Conservation (phyloP, 441 rosid genomes). For the Pelargonium australe region DNA sequence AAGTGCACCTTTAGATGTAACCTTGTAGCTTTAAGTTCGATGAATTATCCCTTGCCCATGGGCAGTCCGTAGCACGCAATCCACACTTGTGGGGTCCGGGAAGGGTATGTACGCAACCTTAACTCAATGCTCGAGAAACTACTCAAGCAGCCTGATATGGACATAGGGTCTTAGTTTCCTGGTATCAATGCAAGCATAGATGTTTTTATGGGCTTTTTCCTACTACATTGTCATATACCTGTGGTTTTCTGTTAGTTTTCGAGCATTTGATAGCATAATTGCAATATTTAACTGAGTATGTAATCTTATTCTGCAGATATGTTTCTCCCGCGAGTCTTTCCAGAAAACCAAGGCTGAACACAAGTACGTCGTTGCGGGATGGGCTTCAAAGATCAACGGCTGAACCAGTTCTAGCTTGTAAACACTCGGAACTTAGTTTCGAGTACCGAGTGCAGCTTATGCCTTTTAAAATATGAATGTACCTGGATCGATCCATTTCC, state of each 20-base stretch:
- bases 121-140: too few relatives aligned
- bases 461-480: background rate
- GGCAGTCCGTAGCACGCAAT: too few relatives aligned
- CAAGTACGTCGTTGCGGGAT: conserved; percentile 23
- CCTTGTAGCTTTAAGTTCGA: too few relatives aligned
- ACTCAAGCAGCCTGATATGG: too few relatives aligned
- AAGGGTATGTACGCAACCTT: too few relatives aligned
- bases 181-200: too few relatives aligned
- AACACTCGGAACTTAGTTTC: background rate
- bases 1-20: too few relatives aligned
- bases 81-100: too few relatives aligned
- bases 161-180: too few relatives aligned
- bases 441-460: background rate
- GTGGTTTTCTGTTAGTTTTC: background rate
- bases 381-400: conserved; percentile 23
- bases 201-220: too few relatives aligned
- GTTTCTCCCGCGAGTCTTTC: conserved; percentile 22
- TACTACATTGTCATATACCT: too few relatives aligned
- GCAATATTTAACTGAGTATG: background rate
- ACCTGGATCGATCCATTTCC: background rate
- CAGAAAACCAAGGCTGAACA: conserved; percentile 19
- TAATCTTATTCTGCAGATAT: conserved; percentile 7
- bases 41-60: too few relatives aligned
- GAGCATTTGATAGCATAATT: background rate
- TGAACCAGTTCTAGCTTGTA: conserved; percentile 14